Conservation (phyloP, 345 rosid genomes). For the Anacardium occidentale region DNA sequence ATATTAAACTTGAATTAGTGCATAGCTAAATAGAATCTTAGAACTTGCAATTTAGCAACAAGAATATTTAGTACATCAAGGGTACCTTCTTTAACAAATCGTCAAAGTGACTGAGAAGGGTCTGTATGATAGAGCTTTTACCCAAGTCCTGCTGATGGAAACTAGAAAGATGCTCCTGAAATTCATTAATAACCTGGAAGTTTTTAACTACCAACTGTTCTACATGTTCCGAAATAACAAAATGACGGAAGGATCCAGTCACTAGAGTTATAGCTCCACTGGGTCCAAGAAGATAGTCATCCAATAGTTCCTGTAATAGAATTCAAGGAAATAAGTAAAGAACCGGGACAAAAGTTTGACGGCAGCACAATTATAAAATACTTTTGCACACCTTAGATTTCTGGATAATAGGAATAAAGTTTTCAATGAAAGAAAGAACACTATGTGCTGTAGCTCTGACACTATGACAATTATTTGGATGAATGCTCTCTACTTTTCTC, state of each 20-base stretch:
- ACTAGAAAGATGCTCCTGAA: constrained; percentile 50
- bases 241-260: constrained; percentile 31
- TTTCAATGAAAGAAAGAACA: constrained; percentile 51
- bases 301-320: constrained; percentile 65
- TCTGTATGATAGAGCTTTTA: constrained; percentile 43
- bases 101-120: constrained; percentile 51
- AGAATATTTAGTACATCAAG: constrained; percentile 10
- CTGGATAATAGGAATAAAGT: constrained; percentile 47
- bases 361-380: constrained; percentile 13
- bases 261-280: constrained; percentile 37
- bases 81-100: constrained; percentile 58
- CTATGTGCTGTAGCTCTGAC: constrained; percentile 48
- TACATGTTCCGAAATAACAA: constrained; percentile 46
- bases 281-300: constrained; percentile 50
- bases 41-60: background rate
- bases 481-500: constrained; percentile 55
- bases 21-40: background rate
- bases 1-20: background rate
- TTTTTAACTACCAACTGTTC: constrained; percentile 49
- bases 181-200: constrained; percentile 57
- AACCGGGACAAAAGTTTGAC: constrained; percentile 9
- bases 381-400: constrained; percentile 61
- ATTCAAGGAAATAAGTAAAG: constrained; percentile 23
- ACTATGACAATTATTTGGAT: constrained; percentile 52
- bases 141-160: constrained; percentile 36